Evolutionary conservation across 2,329 filamentous ascomycete species (phyloP).

Genomic region (Huntiella decipiens): DNA sequence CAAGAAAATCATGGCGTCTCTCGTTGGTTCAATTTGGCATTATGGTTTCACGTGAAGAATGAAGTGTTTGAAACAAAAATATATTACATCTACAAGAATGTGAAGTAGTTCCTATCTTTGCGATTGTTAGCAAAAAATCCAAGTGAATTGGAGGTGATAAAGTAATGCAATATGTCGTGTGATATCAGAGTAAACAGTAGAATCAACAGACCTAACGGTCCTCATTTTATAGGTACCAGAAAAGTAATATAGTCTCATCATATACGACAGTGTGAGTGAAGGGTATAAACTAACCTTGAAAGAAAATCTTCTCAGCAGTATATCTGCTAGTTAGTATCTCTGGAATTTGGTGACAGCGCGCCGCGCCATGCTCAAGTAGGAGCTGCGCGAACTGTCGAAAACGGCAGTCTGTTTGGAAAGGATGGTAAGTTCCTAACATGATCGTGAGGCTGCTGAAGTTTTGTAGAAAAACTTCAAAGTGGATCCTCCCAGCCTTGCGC

Average conservation of each 20-base stretch:
- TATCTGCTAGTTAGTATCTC: too few relatives aligned
- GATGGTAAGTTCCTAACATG: background rate
- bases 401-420: slow-evolving; percentile 1
- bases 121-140: slow-evolving; percentile 5
- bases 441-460: slow-evolving; percentile 3
- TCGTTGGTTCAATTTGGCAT: too few relatives aligned
- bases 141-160: background rate
- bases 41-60: too few relatives aligned
- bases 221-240: slow-evolving; percentile 99
- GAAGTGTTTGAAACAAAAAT: too few relatives aligned
- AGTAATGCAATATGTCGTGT: background rate
- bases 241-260: slow-evolving; percentile 52
- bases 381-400: background rate
- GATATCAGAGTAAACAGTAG: slow-evolving; percentile 12
- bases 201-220: slow-evolving; percentile 15
- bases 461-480: slow-evolving; percentile 4
- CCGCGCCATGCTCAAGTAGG: too few relatives aligned
- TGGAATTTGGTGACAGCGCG: too few relatives aligned
- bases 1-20: too few relatives aligned
- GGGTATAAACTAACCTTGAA: slow-evolving; percentile 8
- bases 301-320: background rate
- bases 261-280: slow-evolving; percentile 16
- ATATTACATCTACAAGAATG: background rate
- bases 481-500: slow-evolving; percentile 8
- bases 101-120: background rate